Conservation (phyloP, 441 rosid species). For the Brassica balearica region DNA sequence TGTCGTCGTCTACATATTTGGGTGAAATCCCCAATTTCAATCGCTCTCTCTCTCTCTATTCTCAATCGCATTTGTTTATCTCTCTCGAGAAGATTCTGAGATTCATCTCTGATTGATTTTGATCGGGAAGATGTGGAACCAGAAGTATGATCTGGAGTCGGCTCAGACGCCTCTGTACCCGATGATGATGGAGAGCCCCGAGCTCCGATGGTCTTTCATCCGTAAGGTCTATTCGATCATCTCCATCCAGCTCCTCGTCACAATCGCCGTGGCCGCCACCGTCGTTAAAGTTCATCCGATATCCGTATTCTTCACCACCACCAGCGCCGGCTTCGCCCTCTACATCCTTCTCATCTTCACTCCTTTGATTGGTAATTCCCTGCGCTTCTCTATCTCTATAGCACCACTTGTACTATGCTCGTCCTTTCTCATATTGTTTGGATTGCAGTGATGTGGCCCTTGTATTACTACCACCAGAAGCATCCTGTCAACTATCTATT, state of each 20-base stretch:
- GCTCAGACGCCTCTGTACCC: constrained; percentile 76
- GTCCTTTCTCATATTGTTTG: not conserved
- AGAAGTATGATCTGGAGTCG: constrained; percentile 68
- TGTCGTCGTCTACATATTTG: not conserved
- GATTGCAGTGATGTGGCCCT: constrained; percentile 69
- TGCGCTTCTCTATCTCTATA: not conserved
- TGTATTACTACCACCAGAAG: constrained; percentile 79
- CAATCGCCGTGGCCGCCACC: constrained; percentile 78
- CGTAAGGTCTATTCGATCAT: constrained; percentile 79
- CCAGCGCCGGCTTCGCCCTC: constrained; percentile 67
- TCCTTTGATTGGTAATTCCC: constrained; percentile 67
- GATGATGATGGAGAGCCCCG: constrained; percentile 79
- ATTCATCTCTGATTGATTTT: not conserved
- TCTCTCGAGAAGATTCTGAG: not conserved
- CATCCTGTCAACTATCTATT: constrained; percentile 84
- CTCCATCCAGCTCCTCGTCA: constrained; percentile 66
- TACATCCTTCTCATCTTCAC: constrained; percentile 74
- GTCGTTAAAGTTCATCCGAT: constrained; percentile 71
- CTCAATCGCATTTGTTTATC: not conserved
- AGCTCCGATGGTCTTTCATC: constrained; percentile 89
- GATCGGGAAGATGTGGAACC: constrained; percentile 57
- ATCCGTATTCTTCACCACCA: constrained; percentile 64
- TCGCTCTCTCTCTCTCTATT: not conserved
- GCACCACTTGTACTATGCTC: too few species aligned
- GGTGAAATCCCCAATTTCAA: not conserved